A percentile compares a stretch with the other conserved stretches of the same genome.
Conservation (phyloP, 148 eudicot genomes). For the Nepenthes mirabilis region DNA sequence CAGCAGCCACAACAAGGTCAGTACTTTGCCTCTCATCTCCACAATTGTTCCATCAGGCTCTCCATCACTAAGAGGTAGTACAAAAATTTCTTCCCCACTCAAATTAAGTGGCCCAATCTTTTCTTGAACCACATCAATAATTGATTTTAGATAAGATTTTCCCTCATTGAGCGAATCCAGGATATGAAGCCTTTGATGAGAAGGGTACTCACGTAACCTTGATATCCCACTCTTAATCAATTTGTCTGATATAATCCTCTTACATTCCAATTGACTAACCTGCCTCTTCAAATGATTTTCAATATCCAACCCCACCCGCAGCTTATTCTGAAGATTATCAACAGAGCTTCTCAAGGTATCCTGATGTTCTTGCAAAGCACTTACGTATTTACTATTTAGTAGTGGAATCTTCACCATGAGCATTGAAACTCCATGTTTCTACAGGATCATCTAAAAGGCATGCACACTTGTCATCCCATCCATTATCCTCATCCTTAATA, state of each 20-base stretch:
- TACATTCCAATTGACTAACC: slow-evolving; percentile 42
- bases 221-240: slow-evolving; percentile 36
- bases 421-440: no score
- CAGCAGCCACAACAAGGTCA: neutral
- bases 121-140: slow-evolving; percentile 32
- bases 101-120: slow-evolving; percentile 24
- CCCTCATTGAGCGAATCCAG: slow-evolving; percentile 48
- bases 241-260: slow-evolving; percentile 33
- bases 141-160: slow-evolving; percentile 40
- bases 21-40: no score
- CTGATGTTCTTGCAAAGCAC: slow-evolving; percentile 64
- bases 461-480: no score
- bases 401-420: no score
- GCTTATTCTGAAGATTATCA: slow-evolving; percentile 56
- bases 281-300: slow-evolving; percentile 71
- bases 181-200: slow-evolving; percentile 36
- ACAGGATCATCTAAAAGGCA: no score
- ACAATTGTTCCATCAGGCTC: slow-evolving; percentile 16
- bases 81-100: slow-evolving; percentile 12
- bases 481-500: no score
- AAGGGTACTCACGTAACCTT: slow-evolving; percentile 44
- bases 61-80: slow-evolving; percentile 18
- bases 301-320: slow-evolving; percentile 72
- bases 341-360: slow-evolving; percentile 40
- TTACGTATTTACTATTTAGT: neutral